Evolutionary conservation across 2,329 filamentous ascomycete genomes (phyloP).

Genomic region (Coniella vitis): DNA sequence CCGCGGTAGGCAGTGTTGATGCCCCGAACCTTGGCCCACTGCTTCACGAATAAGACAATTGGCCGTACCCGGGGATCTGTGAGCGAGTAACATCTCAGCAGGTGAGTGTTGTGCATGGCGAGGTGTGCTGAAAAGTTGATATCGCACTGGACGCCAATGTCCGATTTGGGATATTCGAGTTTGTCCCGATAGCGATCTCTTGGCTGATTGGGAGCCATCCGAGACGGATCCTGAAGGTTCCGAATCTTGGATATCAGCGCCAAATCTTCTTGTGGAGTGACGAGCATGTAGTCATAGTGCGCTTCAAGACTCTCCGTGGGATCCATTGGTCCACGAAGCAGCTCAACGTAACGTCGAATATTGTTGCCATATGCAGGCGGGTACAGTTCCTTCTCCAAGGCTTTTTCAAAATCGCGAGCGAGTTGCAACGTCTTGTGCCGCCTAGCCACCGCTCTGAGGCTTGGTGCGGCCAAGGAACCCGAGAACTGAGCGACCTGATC

Average conservation of each 20-base stretch:
- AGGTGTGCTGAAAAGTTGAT: constrained; percentile 87
- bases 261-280: constrained; percentile 27
- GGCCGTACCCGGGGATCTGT: constrained; percentile 71
- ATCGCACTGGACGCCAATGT: constrained; percentile 79
- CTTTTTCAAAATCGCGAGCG: constrained; percentile 47
- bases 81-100: constrained; percentile 76
- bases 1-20: constrained; percentile 86
- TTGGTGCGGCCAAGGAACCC: constrained; percentile 18
- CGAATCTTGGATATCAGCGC: constrained; percentile 37
- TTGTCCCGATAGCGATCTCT: constrained; percentile 49
- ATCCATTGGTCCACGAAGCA: constrained; percentile 37
- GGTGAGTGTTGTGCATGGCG: constrained; percentile 73
- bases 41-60: constrained; percentile 80
- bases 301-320: constrained; percentile 17
- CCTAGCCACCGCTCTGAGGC: constrained; percentile 36
- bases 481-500: constrained; percentile 32
- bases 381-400: constrained; percentile 43
- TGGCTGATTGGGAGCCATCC: constrained; percentile 42
- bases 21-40: constrained; percentile 78
- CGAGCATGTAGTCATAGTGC: constrained; percentile 29
- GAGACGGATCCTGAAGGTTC: constrained; percentile 42
- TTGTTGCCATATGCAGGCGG: constrained; percentile 26
- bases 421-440: constrained; percentile 51
- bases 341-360: constrained; percentile 42
- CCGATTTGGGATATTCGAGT: constrained; percentile 71